Conservation (phyloP, 495 filamentous ascomycete species). For the Penicillium mononematosum region DNA sequence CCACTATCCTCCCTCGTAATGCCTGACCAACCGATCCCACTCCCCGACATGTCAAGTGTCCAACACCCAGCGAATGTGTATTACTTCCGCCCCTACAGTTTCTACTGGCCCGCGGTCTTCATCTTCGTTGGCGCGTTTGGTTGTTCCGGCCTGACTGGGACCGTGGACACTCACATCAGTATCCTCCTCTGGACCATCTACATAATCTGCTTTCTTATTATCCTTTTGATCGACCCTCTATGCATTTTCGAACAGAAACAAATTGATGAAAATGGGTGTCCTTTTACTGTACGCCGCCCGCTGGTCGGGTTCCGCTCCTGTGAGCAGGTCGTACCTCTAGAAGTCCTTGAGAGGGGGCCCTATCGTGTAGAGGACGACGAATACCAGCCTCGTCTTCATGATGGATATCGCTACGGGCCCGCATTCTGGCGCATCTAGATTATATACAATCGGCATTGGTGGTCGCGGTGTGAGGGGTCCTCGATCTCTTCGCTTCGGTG, state of each 20-base stretch:
- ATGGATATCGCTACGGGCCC: neutral
- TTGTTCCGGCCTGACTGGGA: neutral
- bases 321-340: neutral
- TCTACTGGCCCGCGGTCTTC: neutral
- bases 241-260: neutral
- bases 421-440: slow-evolving; percentile 6
- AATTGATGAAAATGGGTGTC: neutral
- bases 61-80: neutral
- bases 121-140: neutral
- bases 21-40: neutral
- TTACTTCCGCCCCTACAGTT: neutral
- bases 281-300: neutral
- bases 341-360: neutral
- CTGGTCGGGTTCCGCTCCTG: neutral
- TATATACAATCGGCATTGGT: neutral
- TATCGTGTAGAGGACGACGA: neutral
- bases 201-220: neutral
- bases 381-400: neutral
- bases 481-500: neutral
- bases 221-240: neutral
- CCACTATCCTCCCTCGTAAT: neutral
- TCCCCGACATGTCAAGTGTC: neutral
- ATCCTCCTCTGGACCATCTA: neutral
- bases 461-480: neutral
- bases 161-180: neutral